Base-by-base conservation (phyloP, 169 alveolate genomes). In the Eimeria brunetti region DNA sequence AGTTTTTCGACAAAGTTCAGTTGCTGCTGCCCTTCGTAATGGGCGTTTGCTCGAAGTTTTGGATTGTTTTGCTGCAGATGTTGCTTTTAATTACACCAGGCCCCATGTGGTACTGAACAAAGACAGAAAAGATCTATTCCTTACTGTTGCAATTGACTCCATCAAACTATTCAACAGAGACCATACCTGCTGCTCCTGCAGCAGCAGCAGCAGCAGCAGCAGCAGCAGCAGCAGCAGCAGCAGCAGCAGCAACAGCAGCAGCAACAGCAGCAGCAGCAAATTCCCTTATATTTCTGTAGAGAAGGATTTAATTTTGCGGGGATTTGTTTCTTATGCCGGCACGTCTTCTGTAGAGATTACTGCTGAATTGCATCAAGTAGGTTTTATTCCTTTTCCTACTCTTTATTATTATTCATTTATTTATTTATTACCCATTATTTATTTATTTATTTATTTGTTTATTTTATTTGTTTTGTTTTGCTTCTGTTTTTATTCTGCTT, bases 61-160 rank as follows among this genome's bases (percentile, higher is more conserved):
- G 9, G 96, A 94, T 56, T 80, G 94, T 56, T 88, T 94, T 46
- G 96, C 96, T 67, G 96, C 94, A 18, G 96, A 94, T 56, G 76
- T 94, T 38, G 96, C 96, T 2, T 94, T 84, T 36, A 51, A 51
- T 53, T 85, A 85, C 33, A 71, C 94, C 71, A 27, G 83, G 24
- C 96, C 96, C 67, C 11, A 8, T 16, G 4, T 60, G 20, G 46
- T 18, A 11, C 33, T 60, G 75, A 58, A 4, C 20, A 16, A 71
- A 36, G 58, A 75, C 86, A 60, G 38, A 33, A 4, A 22, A 38
- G 53, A 69, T n/a, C 51, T 85, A 60, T 84, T 94, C 76, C 88
- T 94, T 30, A 94, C 96, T 4, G 91, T 83, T 8, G 51, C 95
- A 9, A 94, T 94, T 41, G 89, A 94, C 38, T 83, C 80, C 7